Evolutionary conservation across 1,284 basidiomycete genomes (phyloP).

Genomic region (Cutaneotrichosporon sp.): DNA sequence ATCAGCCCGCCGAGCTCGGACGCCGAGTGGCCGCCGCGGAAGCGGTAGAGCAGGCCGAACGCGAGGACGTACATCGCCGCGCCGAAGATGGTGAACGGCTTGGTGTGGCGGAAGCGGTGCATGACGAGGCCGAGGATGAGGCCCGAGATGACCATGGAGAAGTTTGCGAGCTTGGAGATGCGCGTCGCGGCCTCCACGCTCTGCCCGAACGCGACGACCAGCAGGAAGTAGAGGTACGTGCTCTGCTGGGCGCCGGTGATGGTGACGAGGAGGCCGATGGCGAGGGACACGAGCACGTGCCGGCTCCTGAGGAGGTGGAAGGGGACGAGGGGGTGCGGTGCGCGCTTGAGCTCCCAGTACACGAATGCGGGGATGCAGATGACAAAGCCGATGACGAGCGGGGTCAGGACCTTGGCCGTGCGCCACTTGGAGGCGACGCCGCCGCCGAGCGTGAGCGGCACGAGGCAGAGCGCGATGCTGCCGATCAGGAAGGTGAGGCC

Average conservation of each 20-base stretch:
- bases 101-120: slow-evolving; percentile 48
- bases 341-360: slow-evolving; percentile 48
- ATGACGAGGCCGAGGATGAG: slow-evolving; percentile 48
- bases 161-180: slow-evolving; percentile 49
- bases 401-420: slow-evolving; percentile 47
- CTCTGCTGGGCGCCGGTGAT: slow-evolving; percentile 47
- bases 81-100: slow-evolving; percentile 51
- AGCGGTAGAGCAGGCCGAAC: slow-evolving; percentile 53
- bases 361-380: slow-evolving; percentile 46
- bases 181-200: slow-evolving; percentile 35
- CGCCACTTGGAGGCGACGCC: slow-evolving; percentile 36
- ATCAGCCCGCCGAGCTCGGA: slow-evolving; percentile 39
- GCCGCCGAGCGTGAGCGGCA: slow-evolving; percentile 52
- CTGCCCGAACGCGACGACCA: slow-evolving; percentile 50
- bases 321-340: slow-evolving; percentile 51
- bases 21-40: slow-evolving; percentile 39
- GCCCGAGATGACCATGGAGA: slow-evolving; percentile 44
- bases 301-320: slow-evolving; percentile 51
- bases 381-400: slow-evolving; percentile 47
- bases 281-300: slow-evolving; percentile 47
- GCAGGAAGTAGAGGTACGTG: slow-evolving; percentile 46
- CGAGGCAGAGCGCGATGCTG: slow-evolving; percentile 34
- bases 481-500: slow-evolving; percentile 46
- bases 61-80: slow-evolving; percentile 36
- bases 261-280: slow-evolving; percentile 44